phyloP scores from a whole-genome alignment of 768 basidiomycete species.

The Mycena vitilis region DNA sequence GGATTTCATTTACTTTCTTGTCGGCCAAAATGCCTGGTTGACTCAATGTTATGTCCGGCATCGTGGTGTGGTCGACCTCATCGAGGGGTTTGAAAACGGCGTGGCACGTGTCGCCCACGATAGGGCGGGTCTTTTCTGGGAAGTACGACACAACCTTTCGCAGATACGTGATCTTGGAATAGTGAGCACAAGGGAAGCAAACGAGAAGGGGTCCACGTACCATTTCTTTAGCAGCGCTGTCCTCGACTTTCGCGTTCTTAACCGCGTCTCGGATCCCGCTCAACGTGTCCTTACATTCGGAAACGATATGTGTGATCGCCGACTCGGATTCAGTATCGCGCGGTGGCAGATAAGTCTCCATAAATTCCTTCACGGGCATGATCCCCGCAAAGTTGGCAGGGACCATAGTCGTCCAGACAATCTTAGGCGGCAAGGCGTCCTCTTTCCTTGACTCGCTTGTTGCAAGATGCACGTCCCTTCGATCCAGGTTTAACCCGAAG shows the following conservation, averaged over 20 bases:
- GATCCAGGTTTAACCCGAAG: background rate
- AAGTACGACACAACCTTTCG: background rate
- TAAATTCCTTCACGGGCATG: background rate
- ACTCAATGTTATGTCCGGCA: conserved; percentile 16
- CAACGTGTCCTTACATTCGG: background rate
- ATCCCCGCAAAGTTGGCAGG: background rate
- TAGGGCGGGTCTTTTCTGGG: background rate
- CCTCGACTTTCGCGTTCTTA: background rate
- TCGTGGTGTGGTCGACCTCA: background rate
- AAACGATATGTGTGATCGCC: background rate
- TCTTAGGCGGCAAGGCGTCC: background rate
- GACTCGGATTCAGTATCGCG: background rate
- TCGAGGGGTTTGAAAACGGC: background rate
- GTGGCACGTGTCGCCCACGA: conserved; percentile 11
- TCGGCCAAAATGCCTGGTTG: conserved; percentile 5
- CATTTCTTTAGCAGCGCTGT: background rate
- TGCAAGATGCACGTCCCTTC: background rate
- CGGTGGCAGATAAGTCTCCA: background rate
- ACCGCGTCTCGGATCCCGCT: conserved; percentile 8
- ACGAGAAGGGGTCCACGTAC: background rate
- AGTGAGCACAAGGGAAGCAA: background rate
- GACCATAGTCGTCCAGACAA: background rate
- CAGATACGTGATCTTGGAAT: background rate
- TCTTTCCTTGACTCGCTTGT: background rate
- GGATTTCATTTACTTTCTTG: too few relatives aligned